Base-by-base conservation (phyloP, 208 protist species). In the Trypanosoma melophagium region DNA sequence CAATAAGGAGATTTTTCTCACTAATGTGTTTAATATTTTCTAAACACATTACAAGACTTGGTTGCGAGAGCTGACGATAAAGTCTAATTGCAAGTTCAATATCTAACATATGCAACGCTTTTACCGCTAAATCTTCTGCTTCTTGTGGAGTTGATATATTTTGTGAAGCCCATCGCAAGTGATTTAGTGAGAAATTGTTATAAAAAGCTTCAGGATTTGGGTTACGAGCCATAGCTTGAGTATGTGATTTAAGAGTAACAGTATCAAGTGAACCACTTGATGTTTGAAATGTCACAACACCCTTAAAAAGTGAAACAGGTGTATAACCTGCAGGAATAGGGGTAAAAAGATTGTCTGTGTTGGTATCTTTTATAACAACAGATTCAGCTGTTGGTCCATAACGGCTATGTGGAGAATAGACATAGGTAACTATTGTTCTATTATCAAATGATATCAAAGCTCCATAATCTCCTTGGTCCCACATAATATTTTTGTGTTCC, bases 1-100 rank as follows among this genome's bases (percentile, higher is more conserved):
- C 97, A 56, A 96, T 85, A 8, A 99, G 88, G 24, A 99, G 81
- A 51, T 97, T 90, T 67, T 91, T 90, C 53, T 99, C 97, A 64
- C 98, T 96, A 31, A 98, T 84, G 69, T 94, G 85, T 35, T 79
- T 77, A 24, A 98, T 89, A 60, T 89, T 86, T 51, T 98, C 81
- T 42, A 99, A 82, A 64, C 88, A 93, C 50, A 98, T 76, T 40
- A 99, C 97, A 68, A 98, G 87, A 66, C 77, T 91, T 40, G 95
- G 86, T 69, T 98, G 87, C 35, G 86, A 94, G 16, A 98, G 68
- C 70, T 97, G 83, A 21, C 97, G 82, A 79, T 98, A 98, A 25
- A 96, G 91, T 51, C 89, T 86, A 57, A 96, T 93, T 10, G 97
- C 97, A 19, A 98, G 74, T 54, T 92, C 84, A 54, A 98, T 78